Conservation (phyloP, 2,329 filamentous ascomycete species). For the Ascochyta rabiei region DNA sequence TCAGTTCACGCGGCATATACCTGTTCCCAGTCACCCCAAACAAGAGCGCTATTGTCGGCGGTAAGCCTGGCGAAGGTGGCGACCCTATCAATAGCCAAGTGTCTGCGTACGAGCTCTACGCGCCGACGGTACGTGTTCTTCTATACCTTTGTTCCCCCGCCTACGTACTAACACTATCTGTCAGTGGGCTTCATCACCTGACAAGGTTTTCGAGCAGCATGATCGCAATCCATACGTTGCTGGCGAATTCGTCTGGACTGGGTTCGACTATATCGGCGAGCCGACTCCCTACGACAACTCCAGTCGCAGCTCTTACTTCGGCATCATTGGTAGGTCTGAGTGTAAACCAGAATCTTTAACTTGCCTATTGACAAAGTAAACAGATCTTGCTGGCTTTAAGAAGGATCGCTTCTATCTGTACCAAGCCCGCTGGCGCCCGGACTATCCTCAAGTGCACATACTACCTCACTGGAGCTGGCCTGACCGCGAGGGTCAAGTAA, state of each 20-base stretch:
- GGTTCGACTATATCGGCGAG: slow-evolving; percentile 59
- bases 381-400: slow-evolving; percentile 61
- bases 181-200: slow-evolving; percentile 56
- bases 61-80: slow-evolving; percentile 38
- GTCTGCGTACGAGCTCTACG: slow-evolving; percentile 61
- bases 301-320: slow-evolving; percentile 59
- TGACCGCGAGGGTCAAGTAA: slow-evolving; percentile 53
- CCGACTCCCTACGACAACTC: slow-evolving; percentile 56
- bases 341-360: too few relatives aligned
- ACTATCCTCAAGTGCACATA: slow-evolving; percentile 57
- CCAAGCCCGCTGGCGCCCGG: slow-evolving; percentile 59
- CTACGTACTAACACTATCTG: not conserved
- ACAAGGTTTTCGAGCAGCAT: slow-evolving; percentile 60
- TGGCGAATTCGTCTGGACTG: slow-evolving; percentile 62
- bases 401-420: slow-evolving; percentile 64
- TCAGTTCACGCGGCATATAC: slow-evolving; percentile 60
- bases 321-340: slow-evolving; percentile 51
- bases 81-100: slow-evolving; percentile 50
- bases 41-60: slow-evolving; percentile 48
- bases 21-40: slow-evolving; percentile 57
- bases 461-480: slow-evolving; percentile 64
- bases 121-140: slow-evolving; percentile 24
- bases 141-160: not conserved
- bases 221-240: slow-evolving; percentile 58
- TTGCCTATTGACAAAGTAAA: not conserved